A percentile compares a stretch with the other conserved stretches of the same genome.
phyloP scores from a whole-genome alignment of 2,329 filamentous ascomycete species.

The Huntiella abstrusa region DNA sequence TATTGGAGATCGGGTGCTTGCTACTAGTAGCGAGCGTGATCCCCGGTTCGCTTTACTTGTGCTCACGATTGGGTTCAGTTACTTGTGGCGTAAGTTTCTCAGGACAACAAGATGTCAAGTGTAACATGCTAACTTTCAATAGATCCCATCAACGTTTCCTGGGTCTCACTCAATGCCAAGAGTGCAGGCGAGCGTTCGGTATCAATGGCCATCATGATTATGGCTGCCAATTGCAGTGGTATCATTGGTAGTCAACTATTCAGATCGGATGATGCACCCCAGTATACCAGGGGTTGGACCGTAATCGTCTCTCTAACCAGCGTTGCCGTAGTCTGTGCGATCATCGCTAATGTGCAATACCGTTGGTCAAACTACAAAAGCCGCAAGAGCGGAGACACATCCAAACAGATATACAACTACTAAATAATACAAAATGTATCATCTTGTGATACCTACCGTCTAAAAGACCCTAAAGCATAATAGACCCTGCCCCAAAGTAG shows the following conservation, averaged over 20 bases:
- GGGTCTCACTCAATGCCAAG: constrained; percentile 17
- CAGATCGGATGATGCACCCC: constrained; percentile 16
- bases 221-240: constrained; percentile 18
- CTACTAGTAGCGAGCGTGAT: constrained; percentile 14
- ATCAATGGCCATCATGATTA: constrained; percentile 19
- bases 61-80: constrained; percentile 15
- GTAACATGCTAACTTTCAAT: background rate
- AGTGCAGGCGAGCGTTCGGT: constrained; percentile 17
- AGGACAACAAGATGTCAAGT: background rate
- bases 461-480: no score
- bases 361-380: constrained; percentile 1
- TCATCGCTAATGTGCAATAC: constrained; percentile 15
- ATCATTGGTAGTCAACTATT: constrained; percentile 18
- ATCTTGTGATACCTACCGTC: no score
- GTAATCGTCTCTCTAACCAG: constrained; percentile 15
- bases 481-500: background rate
- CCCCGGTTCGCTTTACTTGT: constrained; percentile 17
- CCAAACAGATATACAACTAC: no score
- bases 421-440: no score
- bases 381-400: no score
- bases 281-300: constrained; percentile 17
- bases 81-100: constrained; percentile 17
- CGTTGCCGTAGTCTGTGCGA: constrained; percentile 13
- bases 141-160: constrained; percentile 17
- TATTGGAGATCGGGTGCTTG: constrained; percentile 17